Evolutionary conservation across 2,329 filamentous ascomycete genomes (phyloP).

Genomic region (Diaporthe caulivora): DNA sequence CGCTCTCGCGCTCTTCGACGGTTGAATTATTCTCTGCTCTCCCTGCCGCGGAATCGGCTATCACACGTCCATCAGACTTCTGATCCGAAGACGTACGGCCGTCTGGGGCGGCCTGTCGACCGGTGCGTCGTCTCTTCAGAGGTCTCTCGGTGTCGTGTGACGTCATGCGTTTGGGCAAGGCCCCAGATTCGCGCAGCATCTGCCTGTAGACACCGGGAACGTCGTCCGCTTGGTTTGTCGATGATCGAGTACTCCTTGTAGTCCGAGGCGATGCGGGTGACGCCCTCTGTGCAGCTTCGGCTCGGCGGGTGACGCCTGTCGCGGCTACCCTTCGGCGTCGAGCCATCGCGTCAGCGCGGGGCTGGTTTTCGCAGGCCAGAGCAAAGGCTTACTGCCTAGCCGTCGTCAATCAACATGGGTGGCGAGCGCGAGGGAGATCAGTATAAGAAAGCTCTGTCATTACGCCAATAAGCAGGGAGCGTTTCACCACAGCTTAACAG

Average conservation of each 20-base stretch:
- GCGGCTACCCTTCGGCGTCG: constrained; percentile 30
- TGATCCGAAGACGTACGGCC: neutral
- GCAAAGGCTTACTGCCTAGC: too few species aligned
- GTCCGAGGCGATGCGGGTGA: constrained; percentile 41
- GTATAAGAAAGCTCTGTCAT: too few species aligned
- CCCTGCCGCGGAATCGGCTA: neutral
- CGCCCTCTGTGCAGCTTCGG: constrained; percentile 32
- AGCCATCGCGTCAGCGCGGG: constrained; percentile 33
- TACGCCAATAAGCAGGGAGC: neutral
- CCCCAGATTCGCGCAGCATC: constrained; percentile 64
- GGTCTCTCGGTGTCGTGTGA: constrained; percentile 53
- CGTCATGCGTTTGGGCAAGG: constrained; percentile 46
- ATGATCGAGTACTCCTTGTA: constrained; percentile 44
- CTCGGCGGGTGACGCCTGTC: constrained; percentile 30
- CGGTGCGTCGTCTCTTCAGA: constrained; percentile 55
- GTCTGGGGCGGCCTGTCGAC: constrained; percentile 43
- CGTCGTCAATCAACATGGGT: neutral
- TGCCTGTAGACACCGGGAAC: constrained; percentile 59
- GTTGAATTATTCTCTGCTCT: neutral
- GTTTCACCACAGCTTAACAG: neutral
- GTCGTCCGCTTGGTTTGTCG: constrained; percentile 38
- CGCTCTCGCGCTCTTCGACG: constrained; percentile 41
- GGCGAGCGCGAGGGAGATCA: neutral
- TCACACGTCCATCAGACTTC: neutral
- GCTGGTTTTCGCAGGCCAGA: neutral